Evolutionary conservation across 2,329 filamentous ascomycete species (phyloP).

Genomic region (Colletotrichum graminicola): DNA sequence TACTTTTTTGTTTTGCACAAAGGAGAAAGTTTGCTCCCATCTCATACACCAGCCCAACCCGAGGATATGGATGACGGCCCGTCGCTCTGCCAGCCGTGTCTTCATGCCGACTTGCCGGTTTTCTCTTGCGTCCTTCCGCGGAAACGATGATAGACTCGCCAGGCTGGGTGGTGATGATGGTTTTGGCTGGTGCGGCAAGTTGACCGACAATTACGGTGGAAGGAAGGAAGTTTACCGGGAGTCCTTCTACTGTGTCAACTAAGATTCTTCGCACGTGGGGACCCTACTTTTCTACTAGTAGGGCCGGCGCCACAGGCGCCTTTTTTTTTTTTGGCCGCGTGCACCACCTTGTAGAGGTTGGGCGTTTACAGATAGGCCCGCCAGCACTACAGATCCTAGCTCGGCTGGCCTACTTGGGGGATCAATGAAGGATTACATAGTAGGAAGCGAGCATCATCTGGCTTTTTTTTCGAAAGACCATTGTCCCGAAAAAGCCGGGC

Average conservation of each 20-base stretch:
- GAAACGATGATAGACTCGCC: slow-evolving; percentile 13
- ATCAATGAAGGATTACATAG: slow-evolving; percentile 8
- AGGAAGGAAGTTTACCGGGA: background rate
- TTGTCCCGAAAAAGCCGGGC: slow-evolving; percentile 21
- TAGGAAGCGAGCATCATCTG: background rate
- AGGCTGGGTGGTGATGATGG: slow-evolving; percentile 1
- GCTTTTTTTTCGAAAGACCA: slow-evolving; percentile 9
- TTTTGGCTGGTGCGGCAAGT: background rate
- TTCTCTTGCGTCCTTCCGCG: slow-evolving; percentile 9
- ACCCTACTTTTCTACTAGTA: slow-evolving; percentile 1
- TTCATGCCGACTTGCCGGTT: slow-evolving; percentile 27
- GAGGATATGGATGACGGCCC: slow-evolving; percentile 25
- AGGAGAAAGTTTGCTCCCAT: slow-evolving; percentile 19
- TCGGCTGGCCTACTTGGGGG: background rate
- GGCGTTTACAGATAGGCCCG: background rate
- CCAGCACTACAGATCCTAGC: slow-evolving; percentile 1
- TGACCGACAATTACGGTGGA: background rate
- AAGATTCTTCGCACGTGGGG: background rate
- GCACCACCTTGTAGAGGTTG: slow-evolving; percentile 3
- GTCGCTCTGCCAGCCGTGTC: background rate
- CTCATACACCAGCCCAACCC: slow-evolving; percentile 22
- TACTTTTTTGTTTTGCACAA: background rate
- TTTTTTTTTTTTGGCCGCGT: slow-evolving; percentile 9
- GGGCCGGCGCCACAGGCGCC: slow-evolving; percentile 30
- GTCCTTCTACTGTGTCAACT: slow-evolving; percentile 15